phyloP scores from a whole-genome alignment of 352 stramenopile species.

The Phytophthora megakarya region DNA sequence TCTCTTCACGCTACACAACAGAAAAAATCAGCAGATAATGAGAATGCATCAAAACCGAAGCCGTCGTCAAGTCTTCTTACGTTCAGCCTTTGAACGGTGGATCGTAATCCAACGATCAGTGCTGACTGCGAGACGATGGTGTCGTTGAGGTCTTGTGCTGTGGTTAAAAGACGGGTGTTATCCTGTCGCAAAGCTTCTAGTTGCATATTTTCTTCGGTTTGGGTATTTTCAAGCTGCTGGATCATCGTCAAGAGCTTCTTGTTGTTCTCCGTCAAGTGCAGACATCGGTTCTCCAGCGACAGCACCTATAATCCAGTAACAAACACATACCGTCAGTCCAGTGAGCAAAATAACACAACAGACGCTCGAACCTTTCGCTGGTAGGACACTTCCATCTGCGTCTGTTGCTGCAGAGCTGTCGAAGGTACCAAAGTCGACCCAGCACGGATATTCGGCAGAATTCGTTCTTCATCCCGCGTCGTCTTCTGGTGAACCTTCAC shows the following conservation, averaged over 20 bases:
- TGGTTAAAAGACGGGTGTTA: conserved; percentile 42
- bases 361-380: conserved; percentile 55
- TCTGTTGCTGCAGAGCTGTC: conserved; percentile 63
- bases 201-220: conserved; percentile 44
- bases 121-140: conserved; percentile 63
- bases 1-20: conserved; percentile 48
- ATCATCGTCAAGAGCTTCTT: conserved; percentile 73
- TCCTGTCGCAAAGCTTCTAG: conserved; percentile 46
- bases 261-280: conserved; percentile 70
- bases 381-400: conserved; percentile 68
- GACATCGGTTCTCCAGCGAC: conserved; percentile 61
- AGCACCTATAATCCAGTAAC: conserved; percentile 42
- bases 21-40: neutral
- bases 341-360: neutral
- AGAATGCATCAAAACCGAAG: neutral
- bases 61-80: conserved; percentile 26
- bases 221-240: conserved; percentile 58
- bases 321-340: neutral
- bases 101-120: conserved; percentile 61
- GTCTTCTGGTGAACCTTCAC: conserved; percentile 28
- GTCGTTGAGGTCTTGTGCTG: conserved; percentile 51
- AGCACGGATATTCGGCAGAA: conserved; percentile 53
- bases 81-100: conserved; percentile 53
- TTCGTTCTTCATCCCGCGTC: conserved; percentile 16
- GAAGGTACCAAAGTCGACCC: conserved; percentile 24